These are phyloP conservation scores for Didymosphaeria variabile DNA, from an alignment of 2,329 filamentous ascomycete species.

Conservation along the genomic window DNA sequence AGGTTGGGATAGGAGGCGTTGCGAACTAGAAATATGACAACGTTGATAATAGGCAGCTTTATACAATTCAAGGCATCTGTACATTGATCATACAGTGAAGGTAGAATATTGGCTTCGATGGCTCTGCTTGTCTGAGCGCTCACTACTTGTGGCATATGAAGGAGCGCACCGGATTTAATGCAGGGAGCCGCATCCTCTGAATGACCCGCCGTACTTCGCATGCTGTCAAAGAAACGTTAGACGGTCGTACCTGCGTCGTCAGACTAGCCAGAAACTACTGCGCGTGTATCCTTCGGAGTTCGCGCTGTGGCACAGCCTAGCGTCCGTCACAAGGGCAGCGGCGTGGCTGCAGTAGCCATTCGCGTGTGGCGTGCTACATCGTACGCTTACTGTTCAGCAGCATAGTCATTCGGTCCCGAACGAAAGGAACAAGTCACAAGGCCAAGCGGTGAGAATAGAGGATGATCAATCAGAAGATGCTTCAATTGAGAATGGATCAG, in stretches of 20 bases:
- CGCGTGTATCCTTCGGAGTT: not conserved
- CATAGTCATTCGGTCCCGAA: not conserved
- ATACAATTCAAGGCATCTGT: no score
- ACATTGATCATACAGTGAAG: no score
- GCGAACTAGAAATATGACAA: no score
- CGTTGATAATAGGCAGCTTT: no score
- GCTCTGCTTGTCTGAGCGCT: not conserved
- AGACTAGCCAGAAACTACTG: constrained; percentile 1
- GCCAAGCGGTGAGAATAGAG: not conserved
- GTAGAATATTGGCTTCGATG: not conserved
- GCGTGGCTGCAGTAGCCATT: not conserved
- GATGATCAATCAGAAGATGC: not conserved
- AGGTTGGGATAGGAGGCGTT: not conserved
- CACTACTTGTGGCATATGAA: no score
- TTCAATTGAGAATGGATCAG: not conserved
- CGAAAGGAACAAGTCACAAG: not conserved
- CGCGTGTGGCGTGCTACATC: not conserved
- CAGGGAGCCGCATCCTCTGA: not conserved
- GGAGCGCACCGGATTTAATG: not conserved
- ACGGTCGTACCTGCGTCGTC: constrained; percentile 2
- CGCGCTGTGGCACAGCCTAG: not conserved
- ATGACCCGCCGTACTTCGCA: not conserved
- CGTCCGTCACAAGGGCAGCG: not conserved
- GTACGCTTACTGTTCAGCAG: not conserved
- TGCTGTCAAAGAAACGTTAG: not conserved